Evolutionary conservation across 305 asterid genomes (phyloP).

Genomic region (Solanum hybrid): DNA sequence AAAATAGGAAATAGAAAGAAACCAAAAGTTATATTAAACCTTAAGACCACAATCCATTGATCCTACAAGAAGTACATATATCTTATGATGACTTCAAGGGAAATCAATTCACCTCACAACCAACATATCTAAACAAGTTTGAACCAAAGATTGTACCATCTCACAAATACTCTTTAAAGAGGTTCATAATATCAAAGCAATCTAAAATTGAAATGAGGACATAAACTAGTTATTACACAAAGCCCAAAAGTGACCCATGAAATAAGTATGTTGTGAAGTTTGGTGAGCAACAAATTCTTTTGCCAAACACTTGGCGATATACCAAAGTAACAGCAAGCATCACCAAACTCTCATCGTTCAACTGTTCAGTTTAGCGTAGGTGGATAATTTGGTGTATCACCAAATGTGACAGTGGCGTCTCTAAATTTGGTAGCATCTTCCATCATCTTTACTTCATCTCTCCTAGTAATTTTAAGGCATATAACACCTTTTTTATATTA

Average conservation of each 20-base stretch:
- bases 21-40: not conserved
- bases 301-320: not conserved
- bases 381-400: not conserved
- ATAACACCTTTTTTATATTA: not conserved
- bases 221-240: not conserved
- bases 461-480: not conserved
- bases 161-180: not conserved
- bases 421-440: not conserved
- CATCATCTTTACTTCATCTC: not conserved
- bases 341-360: not conserved
- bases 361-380: not conserved
- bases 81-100: not conserved
- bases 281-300: not conserved
- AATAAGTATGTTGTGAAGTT: not conserved
- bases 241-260: not conserved
- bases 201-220: not conserved
- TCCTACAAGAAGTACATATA: not conserved
- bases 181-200: not conserved
- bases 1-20: not conserved
- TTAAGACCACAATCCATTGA: not conserved
- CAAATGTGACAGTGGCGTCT: not conserved
- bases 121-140: not conserved
- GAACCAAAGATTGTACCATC: not conserved
- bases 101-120: not conserved
- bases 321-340: not conserved